These are phyloP conservation scores for Russula sp. DNA, from an alignment of 768 basidiomycete genomes.

Conservation along the genomic window DNA sequence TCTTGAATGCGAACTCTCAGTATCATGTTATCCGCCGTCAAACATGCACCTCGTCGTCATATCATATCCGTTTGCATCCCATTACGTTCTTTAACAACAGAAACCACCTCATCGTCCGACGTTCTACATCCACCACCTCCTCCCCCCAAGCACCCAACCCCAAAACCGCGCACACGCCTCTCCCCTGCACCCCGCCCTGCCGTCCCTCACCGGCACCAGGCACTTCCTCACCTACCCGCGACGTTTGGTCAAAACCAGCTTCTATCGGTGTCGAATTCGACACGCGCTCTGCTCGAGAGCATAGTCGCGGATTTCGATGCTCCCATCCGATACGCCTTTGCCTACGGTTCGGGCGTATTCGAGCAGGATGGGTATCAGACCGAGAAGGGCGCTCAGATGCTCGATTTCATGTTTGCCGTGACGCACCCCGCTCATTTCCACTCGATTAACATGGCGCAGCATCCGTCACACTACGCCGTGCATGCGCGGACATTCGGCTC, in stretches of 20 bases:
- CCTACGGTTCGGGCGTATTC: slow-evolving; percentile 95
- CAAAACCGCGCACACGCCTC: slow-evolving; percentile 34
- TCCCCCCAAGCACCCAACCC: slow-evolving; percentile 28
- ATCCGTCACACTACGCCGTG: slow-evolving; percentile 86
- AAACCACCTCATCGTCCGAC: slow-evolving; percentile 12
- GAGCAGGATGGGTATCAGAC: slow-evolving; percentile 75
- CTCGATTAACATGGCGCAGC: slow-evolving; percentile 89
- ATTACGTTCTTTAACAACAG: slow-evolving; percentile 22
- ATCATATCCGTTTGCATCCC: not conserved
- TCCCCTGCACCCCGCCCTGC: slow-evolving; percentile 40
- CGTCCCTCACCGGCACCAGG: slow-evolving; percentile 27
- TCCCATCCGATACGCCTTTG: slow-evolving; percentile 94
- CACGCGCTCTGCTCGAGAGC: slow-evolving; percentile 70
- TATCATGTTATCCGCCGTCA: slow-evolving; percentile 18
- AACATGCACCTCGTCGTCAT: slow-evolving; percentile 10
- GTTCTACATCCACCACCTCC: slow-evolving; percentile 26
- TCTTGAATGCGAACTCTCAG: not conserved
- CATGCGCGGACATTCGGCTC: slow-evolving; percentile 83
- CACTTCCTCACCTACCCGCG: slow-evolving; percentile 54
- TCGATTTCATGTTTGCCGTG: slow-evolving; percentile 96
- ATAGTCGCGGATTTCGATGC: slow-evolving; percentile 80
- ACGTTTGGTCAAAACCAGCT: slow-evolving; percentile 79
- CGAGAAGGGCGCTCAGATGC: slow-evolving; percentile 57
- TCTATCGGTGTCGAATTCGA: slow-evolving; percentile 71
- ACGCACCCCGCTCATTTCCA: slow-evolving; percentile 93